phyloP scores from a whole-genome alignment of 2,329 filamentous ascomycete genomes.

The Zymoseptoria tritici region DNA sequence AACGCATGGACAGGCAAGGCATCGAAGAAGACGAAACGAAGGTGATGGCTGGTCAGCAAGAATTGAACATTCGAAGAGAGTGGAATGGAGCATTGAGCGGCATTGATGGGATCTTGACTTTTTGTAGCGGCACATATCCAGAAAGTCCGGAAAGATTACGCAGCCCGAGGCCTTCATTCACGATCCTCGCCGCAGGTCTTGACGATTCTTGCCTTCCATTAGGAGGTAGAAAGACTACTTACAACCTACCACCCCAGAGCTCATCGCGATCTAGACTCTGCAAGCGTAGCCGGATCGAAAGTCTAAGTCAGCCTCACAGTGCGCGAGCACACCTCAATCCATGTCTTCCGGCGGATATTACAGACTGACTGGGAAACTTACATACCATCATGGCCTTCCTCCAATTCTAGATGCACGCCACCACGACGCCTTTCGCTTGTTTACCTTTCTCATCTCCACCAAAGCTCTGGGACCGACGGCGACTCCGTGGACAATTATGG shows the following conservation, averaged over 20 bases:
- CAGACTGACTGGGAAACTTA: background rate
- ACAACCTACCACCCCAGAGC: too few relatives aligned
- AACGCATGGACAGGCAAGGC: constrained; percentile 51
- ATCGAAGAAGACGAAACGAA: constrained; percentile 2
- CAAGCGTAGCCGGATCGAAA: too few relatives aligned
- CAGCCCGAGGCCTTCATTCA: background rate
- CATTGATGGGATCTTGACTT: background rate
- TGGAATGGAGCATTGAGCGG: background rate
- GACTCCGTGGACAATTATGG: background rate
- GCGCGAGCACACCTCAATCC: too few relatives aligned
- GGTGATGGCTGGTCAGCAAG: background rate
- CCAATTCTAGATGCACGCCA: background rate
- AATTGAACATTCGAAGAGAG: background rate
- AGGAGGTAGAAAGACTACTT: background rate
- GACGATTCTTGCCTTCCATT: background rate
- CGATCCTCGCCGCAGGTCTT: background rate
- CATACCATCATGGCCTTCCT: background rate
- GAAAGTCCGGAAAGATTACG: background rate
- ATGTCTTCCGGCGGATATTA: background rate
- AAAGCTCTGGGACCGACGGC: background rate
- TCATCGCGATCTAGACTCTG: too few relatives aligned
- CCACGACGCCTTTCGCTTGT: background rate
- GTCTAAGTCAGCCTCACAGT: too few relatives aligned
- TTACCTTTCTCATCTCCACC: background rate
- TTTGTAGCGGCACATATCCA: background rate